Evolutionary conservation across 148 eudicot species (phyloP).

Genomic region (Diospyros lotus): DNA sequence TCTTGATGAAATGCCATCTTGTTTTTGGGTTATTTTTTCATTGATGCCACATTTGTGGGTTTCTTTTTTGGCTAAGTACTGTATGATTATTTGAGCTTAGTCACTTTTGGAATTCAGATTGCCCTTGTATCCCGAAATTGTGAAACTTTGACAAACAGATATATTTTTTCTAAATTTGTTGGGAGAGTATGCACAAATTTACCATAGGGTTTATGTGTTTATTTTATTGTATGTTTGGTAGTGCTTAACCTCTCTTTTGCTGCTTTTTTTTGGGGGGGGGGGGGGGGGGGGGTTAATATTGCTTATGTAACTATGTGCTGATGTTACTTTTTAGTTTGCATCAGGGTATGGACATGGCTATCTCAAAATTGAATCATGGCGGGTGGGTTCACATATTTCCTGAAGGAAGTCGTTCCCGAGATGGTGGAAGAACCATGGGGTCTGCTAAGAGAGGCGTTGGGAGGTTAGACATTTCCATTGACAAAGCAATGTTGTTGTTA

Average conservation of each 20-base stretch:
- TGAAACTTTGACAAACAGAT: not conserved
- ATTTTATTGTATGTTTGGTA: not conserved
- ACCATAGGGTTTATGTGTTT: not conserved
- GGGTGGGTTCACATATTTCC: constrained; percentile 99
- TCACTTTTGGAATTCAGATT: not conserved
- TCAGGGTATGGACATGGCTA: constrained; percentile 94
- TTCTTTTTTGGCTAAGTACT: not conserved
- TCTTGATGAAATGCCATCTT: not conserved
- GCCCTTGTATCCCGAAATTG: not conserved
- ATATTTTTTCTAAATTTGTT: not conserved
- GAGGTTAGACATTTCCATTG: constrained; percentile 42
- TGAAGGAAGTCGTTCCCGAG: constrained; percentile 92
- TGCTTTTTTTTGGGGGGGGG: too few species aligned
- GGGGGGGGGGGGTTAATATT: too few species aligned
- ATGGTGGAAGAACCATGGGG: constrained; percentile 84
- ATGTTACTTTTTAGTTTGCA: constrained; percentile 3
- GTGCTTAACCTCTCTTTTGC: not conserved
- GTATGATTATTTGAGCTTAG: not conserved
- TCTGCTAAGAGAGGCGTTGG: constrained; percentile 79
- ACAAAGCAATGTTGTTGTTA: not conserved
- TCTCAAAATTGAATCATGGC: constrained; percentile 74
- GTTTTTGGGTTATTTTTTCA: too few species aligned
- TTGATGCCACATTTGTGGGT: not conserved
- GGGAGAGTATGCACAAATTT: not conserved
- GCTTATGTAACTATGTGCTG: not conserved